Conservation (phyloP, 83 land plant genomes). For the Diphasiastrum complanatum region DNA sequence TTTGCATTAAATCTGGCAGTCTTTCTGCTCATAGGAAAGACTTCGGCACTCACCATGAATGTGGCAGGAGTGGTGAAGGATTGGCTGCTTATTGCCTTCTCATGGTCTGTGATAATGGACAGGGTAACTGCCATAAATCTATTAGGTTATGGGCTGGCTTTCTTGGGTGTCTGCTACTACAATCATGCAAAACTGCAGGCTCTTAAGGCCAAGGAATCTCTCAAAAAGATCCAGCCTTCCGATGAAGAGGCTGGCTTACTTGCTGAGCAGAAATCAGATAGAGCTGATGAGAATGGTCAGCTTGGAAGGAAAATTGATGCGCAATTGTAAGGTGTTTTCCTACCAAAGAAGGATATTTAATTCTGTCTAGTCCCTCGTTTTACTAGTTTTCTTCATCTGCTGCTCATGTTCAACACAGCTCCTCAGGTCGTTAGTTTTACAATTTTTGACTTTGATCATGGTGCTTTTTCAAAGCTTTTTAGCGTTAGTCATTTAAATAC, state of each 20-base stretch:
- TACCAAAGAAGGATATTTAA: too few species aligned
- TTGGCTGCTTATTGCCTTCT: constrained; percentile 17
- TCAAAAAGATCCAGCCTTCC: not conserved
- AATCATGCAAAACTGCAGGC: constrained; percentile 15
- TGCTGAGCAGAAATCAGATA: constrained; percentile 10
- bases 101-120: too few species aligned
- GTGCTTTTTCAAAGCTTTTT: too few species aligned
- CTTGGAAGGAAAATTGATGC: too few species aligned
- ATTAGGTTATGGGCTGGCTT: constrained; percentile 13
- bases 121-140: constrained; percentile 11
- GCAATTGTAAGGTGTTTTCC: too few species aligned
- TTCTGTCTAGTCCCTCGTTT: too few species aligned
- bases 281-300: too few species aligned
- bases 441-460: too few species aligned
- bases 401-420: too few species aligned
- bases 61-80: constrained; percentile 14
- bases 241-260: not conserved
- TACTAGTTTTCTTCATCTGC: too few species aligned
- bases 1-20: constrained; percentile 16
- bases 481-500: too few species aligned
- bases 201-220: constrained; percentile 3
- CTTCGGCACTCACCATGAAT: constrained; percentile 15
- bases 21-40: constrained; percentile 16
- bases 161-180: constrained; percentile 16
- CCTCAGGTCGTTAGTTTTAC: too few species aligned